These are phyloP conservation scores for Clarireedia monteithiana DNA, from an alignment of 2,329 filamentous ascomycete species.

Conservation along the genomic window DNA sequence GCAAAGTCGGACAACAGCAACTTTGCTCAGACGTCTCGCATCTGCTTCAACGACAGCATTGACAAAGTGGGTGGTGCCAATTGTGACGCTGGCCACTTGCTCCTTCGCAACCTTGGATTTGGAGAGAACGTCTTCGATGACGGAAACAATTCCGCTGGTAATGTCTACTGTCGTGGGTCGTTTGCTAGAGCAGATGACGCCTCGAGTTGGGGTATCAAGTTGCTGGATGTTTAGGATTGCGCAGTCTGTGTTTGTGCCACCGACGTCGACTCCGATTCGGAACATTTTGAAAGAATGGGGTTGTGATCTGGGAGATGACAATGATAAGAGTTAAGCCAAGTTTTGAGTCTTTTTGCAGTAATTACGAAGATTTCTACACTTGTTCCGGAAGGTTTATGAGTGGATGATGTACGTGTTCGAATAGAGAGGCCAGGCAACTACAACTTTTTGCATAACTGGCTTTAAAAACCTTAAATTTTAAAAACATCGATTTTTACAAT, in stretches of 20 bases:
- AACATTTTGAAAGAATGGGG: too few relatives aligned
- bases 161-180: conserved; percentile 16
- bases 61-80: conserved; percentile 44
- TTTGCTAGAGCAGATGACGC: conserved; percentile 19
- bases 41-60: conserved; percentile 51
- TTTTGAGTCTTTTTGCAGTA: too few relatives aligned
- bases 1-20: conserved; percentile 48
- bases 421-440: too few relatives aligned
- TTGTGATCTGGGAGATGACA: too few relatives aligned
- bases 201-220: conserved; percentile 11
- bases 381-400: too few relatives aligned
- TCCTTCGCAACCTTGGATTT: conserved; percentile 27
- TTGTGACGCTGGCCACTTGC: conserved; percentile 15
- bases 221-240: conserved; percentile 17
- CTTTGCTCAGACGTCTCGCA: conserved; percentile 37
- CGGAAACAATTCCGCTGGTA: conserved; percentile 18
- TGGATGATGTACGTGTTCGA: too few relatives aligned
- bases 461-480: too few relatives aligned
- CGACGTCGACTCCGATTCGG: background rate
- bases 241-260: conserved; percentile 20
- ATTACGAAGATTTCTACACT: too few relatives aligned
- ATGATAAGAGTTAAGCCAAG: too few relatives aligned
- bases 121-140: conserved; percentile 18
- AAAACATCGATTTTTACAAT: too few relatives aligned
- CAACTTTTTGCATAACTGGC: too few relatives aligned